Conservation (phyloP, 352 stramenopile genomes). For the Phytophthora hybrid region DNA sequence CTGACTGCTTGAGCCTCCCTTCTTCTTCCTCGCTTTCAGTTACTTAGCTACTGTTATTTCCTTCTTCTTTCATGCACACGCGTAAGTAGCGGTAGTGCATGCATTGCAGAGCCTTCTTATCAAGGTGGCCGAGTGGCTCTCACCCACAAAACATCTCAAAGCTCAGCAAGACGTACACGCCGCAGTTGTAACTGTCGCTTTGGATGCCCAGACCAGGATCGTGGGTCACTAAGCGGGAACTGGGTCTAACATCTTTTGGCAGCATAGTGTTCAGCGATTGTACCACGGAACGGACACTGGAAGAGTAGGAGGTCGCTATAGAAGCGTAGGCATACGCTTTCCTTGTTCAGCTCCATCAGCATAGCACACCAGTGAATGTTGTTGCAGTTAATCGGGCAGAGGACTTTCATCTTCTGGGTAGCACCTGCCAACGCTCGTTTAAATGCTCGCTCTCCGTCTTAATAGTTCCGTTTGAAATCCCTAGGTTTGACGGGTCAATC, state of each 20-base stretch:
- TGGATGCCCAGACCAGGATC: conserved; percentile 8
- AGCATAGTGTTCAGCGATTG: conserved; percentile 7
- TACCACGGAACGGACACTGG: conserved; percentile 6
- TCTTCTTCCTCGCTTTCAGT: too few species aligned
- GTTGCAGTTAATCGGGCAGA: conserved; percentile 24
- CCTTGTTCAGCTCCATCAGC: conserved; percentile 13
- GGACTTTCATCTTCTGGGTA: background rate
- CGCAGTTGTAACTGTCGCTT: conserved; percentile 26
- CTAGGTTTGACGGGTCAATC: too few species aligned
- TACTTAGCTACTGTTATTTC: too few species aligned
- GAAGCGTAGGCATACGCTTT: conserved; percentile 12
- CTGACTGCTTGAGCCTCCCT: too few species aligned
- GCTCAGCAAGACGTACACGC: conserved; percentile 17
- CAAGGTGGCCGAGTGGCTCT: too few species aligned
- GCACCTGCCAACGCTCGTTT: background rate
- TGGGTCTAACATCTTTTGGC: background rate
- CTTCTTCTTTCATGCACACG: too few species aligned
- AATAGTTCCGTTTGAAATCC: too few species aligned
- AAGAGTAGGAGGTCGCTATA: conserved; percentile 2
- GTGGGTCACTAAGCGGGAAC: background rate
- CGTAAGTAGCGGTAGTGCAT: too few species aligned
- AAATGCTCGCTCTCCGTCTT: too few species aligned
- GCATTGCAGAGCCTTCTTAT: too few species aligned
- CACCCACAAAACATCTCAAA: conserved; percentile 15
- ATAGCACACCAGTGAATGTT: conserved; percentile 27